Base-by-base conservation (phyloP, 148 eudicot species). In the Diospyros kaki region DNA sequence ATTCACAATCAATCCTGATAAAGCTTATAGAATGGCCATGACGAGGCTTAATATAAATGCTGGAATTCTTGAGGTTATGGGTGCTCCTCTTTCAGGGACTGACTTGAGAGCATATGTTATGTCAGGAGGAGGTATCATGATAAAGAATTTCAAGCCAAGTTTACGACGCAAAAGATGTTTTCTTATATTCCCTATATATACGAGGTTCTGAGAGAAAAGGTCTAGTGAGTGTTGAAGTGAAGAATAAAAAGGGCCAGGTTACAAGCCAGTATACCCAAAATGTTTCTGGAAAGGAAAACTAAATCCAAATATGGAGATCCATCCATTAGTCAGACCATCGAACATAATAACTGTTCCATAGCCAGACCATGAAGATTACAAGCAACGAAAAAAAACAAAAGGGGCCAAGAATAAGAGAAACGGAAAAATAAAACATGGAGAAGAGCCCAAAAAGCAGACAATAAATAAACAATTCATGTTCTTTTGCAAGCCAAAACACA, bases 11-110 rank as follows among this genome's bases (percentile, higher is more conserved):
- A 95, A 92, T 76, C 97, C 97, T 11, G 96, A 95, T 73, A 90
- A 89, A 81, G 98, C 92, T 63, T 95, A 95, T 79, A 88, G 97
- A 84, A 90, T 95, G 84, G 98, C 98, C 53, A 92, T 95, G 98
- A 87, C 87, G 82, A 85, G 81, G 75, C 90, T 95, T 68, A 95
- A 95, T 75, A 92, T 97, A 75, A 81, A 89, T 67, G 98, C 98
- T 67, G 86, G 96, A 44, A 92, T 93, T 83, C 98, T 95, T 76
- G 98, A 95, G 86, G 91, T 92, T 59, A 90, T 95, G 98, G 98
- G 98, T 68, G 89, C 98, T 69, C 98, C 98, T 80, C 89, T 95
- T 67, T 72, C 87, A 4, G 98, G 98, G 65, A 90, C 96, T 39
- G 94, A 92, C 80, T 77, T 92, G 79, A 92, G 98, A 82, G 98